Evolutionary conservation across 2,329 filamentous ascomycete genomes (phyloP).

Genomic region (Ceratocystis papillata): DNA sequence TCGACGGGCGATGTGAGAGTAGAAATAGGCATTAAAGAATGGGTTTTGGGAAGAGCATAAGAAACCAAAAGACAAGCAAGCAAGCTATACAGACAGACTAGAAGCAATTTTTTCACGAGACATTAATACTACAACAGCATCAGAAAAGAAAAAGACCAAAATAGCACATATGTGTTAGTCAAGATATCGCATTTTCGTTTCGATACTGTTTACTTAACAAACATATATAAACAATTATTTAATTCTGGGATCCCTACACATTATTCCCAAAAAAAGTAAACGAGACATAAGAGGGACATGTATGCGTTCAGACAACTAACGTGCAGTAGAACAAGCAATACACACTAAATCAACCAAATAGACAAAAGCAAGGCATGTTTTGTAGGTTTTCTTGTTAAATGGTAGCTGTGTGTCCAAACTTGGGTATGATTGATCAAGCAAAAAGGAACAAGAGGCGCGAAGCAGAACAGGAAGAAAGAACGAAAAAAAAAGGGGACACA

Average conservation of each 20-base stretch:
- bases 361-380: not conserved
- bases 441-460: constrained; percentile 11
- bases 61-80: not conserved
- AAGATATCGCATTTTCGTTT: not conserved
- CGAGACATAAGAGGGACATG: not conserved
- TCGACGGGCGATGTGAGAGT: constrained; percentile 36
- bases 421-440: constrained; percentile 24
- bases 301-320: not conserved
- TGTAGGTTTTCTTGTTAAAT: not conserved
- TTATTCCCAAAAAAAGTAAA: not conserved
- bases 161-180: no score
- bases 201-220: not conserved
- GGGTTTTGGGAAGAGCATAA: not conserved
- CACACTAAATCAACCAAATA: not conserved
- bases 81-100: not conserved
- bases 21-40: not conserved
- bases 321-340: not conserved
- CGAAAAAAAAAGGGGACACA: constrained; percentile 12
- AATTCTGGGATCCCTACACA: not conserved
- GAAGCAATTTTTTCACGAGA: not conserved
- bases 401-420: constrained; percentile 18
- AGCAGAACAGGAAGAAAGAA: constrained; percentile 3
- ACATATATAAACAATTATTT: not conserved
- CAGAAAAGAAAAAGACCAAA: not conserved
- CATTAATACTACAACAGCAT: not conserved